phyloP scores from a whole-genome alignment of 1,284 basidiomycete species.

The Malassezia globosa region DNA sequence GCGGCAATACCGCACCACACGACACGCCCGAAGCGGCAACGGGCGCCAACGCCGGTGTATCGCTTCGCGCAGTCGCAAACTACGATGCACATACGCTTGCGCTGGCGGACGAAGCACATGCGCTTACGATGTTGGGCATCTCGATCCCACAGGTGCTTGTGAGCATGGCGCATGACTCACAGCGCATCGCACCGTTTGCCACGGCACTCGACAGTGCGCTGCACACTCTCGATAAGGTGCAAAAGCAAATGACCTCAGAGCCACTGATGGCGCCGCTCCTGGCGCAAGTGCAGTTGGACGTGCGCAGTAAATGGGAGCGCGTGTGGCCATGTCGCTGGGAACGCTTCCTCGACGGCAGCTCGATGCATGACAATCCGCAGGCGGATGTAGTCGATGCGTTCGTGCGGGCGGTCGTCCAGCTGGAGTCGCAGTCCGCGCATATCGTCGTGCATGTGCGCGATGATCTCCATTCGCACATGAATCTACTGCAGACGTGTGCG shows the following conservation, averaged over 20 bases:
- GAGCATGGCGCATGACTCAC: slow-evolving; percentile 95
- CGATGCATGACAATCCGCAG: slow-evolving; percentile 61
- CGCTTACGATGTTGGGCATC: slow-evolving; percentile 87
- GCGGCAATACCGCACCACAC: slow-evolving; percentile 56
- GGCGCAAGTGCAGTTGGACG: slow-evolving; percentile 33
- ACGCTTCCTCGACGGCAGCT: slow-evolving; percentile 55
- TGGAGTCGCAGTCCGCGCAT: slow-evolving; percentile 80
- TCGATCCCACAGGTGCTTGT: slow-evolving; percentile 85
- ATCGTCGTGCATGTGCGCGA: slow-evolving; percentile 74
- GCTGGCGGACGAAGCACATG: slow-evolving; percentile 93
- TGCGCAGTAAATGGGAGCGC: slow-evolving; percentile 29
- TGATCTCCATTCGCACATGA: slow-evolving; percentile 66
- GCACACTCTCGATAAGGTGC: slow-evolving; percentile 84
- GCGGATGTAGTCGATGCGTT: slow-evolving; percentile 89
- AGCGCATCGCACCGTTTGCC: slow-evolving; percentile 92
- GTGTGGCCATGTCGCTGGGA: slow-evolving; percentile 87
- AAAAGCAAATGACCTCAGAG: slow-evolving; percentile 69
- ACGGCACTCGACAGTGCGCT: slow-evolving; percentile 92
- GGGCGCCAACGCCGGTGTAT: too few species aligned
- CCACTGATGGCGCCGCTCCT: slow-evolving; percentile 75
- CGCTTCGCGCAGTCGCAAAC: slow-evolving; percentile 78
- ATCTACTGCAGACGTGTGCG: slow-evolving; percentile 62
- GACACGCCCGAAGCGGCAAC: too few species aligned
- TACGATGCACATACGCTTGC: slow-evolving; percentile 97
- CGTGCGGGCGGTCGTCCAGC: slow-evolving; percentile 68